Conservation (phyloP, 169 alveolate genomes). For the Perkinsus olseni region DNA sequence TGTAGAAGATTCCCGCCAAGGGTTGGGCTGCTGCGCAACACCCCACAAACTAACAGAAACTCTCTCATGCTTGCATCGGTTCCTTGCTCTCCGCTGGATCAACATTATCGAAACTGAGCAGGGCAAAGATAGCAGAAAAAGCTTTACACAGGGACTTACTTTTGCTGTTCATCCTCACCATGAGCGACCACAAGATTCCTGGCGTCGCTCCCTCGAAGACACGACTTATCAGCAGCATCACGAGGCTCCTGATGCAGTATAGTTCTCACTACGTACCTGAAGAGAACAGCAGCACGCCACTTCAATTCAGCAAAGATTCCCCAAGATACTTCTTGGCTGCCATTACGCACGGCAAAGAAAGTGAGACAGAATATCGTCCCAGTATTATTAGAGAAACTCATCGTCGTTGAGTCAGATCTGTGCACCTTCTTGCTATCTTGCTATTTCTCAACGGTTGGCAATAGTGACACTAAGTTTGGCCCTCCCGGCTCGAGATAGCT, state of each 20-base stretch:
- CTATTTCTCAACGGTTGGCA: no score
- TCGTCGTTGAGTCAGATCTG: no score
- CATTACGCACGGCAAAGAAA: no score
- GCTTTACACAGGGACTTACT: not conserved
- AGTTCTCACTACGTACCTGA: not conserved
- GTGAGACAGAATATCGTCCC: no score
- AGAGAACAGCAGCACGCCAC: conserved; percentile 17
- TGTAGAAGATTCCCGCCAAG: no score
- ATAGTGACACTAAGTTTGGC: no score
- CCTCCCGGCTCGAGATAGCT: no score
- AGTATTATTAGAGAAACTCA: no score
- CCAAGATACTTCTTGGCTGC: no score
- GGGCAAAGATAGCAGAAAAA: not conserved
- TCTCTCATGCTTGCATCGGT: not conserved
- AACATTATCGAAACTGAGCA: not conserved
- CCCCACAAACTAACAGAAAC: not conserved
- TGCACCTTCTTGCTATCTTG: no score
- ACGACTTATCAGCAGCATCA: not conserved
- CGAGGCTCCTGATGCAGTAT: not conserved
- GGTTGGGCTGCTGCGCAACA: no score
- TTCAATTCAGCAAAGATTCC: no score
- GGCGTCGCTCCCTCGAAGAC: not conserved
- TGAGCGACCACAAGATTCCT: not conserved
- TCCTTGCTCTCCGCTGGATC: not conserved
- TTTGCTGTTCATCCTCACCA: not conserved